Evolutionary conservation across 441 rosid species (phyloP).

Genomic region (Croton laevigatus): DNA sequence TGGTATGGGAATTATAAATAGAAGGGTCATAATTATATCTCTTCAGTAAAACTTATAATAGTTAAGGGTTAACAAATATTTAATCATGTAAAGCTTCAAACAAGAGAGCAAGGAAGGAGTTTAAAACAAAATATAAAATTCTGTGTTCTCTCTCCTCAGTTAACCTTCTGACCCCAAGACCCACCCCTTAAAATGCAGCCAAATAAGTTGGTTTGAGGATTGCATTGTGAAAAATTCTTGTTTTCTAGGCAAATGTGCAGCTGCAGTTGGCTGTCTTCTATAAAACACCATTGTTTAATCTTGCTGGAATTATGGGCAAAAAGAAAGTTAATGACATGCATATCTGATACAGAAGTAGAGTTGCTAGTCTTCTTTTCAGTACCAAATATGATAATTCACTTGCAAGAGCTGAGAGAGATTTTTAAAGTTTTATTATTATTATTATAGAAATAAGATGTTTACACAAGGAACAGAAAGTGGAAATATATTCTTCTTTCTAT

Average conservation of each 20-base stretch:
- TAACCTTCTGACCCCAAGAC: no score
- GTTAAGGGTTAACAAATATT: no score
- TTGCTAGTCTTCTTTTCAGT: background rate
- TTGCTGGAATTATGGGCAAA: background rate
- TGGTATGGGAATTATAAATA: no score
- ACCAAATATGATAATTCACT: background rate
- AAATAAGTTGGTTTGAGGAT: background rate
- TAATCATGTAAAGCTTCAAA: no score
- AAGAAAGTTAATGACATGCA: background rate
- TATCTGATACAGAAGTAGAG: background rate
- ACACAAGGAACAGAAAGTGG: background rate
- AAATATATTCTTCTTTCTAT: background rate
- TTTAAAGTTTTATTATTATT: background rate
- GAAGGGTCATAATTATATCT: no score
- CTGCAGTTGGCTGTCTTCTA: background rate
- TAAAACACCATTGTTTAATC: background rate
- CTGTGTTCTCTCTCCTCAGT: no score
- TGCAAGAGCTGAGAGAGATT: background rate
- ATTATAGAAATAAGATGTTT: no score
- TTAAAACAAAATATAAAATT: no score
- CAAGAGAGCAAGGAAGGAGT: no score
- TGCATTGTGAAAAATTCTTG: background rate
- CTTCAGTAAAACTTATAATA: no score
- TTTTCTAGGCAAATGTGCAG: background rate
- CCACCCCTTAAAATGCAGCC: background rate